phyloP scores from a whole-genome alignment of 1,139 yeast genomes.

The Geotrichum restrictum region DNA sequence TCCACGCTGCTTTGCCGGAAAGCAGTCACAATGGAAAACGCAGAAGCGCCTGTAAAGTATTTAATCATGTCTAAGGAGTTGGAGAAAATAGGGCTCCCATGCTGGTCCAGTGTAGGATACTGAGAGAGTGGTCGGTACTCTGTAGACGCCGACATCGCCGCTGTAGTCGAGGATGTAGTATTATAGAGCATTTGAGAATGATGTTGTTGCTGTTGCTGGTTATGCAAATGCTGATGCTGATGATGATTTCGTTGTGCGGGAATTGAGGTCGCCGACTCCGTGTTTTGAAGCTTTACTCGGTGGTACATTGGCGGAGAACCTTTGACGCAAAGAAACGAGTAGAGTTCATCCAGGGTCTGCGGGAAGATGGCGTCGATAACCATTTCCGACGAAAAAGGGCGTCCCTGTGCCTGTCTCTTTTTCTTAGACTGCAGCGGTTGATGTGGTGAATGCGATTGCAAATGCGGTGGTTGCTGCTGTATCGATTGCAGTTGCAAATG shows the following conservation, averaged over 20 bases:
- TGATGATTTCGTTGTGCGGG: background rate
- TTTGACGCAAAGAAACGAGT: slow-evolving; percentile 16
- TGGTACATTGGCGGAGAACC: slow-evolving; percentile 3
- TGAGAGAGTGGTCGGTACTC: background rate
- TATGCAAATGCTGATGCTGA: background rate
- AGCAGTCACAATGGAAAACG: slow-evolving; percentile 17
- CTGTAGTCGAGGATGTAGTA: background rate
- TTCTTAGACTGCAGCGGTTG: background rate
- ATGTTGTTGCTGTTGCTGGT: background rate
- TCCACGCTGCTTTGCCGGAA: slow-evolving; percentile 21
- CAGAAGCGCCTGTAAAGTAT: slow-evolving; percentile 7
- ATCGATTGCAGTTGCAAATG: background rate
- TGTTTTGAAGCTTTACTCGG: slow-evolving; percentile 11
- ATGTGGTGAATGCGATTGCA: background rate
- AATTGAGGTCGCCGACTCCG: background rate
- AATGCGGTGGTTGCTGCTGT: too few relatives aligned
- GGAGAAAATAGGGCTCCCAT: slow-evolving; percentile 10
- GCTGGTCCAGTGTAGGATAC: slow-evolving; percentile 1
- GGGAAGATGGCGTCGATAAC: slow-evolving; percentile 17
- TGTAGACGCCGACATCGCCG: background rate
- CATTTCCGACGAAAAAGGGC: slow-evolving; percentile 21
- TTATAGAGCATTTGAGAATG: too few relatives aligned
- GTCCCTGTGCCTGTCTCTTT: slow-evolving; percentile 14
- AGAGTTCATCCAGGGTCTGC: slow-evolving; percentile 14
- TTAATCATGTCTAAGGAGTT: slow-evolving; percentile 18